Evolutionary conservation across 2,329 filamentous ascomycete genomes (phyloP).

Genomic region (Diaporthe vaccinii): DNA sequence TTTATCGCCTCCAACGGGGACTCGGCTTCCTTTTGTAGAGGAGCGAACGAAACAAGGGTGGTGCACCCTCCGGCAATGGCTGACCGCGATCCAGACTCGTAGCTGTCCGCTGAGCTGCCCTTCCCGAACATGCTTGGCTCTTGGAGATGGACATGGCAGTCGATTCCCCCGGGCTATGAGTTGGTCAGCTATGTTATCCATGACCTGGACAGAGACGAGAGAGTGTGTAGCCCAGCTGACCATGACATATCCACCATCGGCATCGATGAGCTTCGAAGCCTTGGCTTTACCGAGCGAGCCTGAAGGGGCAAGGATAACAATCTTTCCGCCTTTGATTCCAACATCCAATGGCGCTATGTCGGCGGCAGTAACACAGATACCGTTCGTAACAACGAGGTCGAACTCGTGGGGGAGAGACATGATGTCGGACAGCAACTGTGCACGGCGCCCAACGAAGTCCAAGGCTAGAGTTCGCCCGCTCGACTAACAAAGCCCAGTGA

Average conservation of each 20-base stretch:
- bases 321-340: conserved; percentile 58
- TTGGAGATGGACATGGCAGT: conserved; percentile 57
- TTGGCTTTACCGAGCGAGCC: conserved; percentile 49
- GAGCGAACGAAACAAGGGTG: conserved; percentile 70
- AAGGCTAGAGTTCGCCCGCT: neutral
- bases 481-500: neutral
- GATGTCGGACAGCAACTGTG: neutral
- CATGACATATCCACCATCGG: conserved; percentile 59
- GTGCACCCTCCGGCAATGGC: conserved; percentile 72
- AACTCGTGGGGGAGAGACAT: conserved; percentile 43
- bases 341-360: conserved; percentile 58
- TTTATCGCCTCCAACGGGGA: conserved; percentile 60
- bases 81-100: conserved; percentile 56
- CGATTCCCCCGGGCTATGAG: conserved; percentile 54
- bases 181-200: neutral
- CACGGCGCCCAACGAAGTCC: accelerated
- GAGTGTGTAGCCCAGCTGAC: conserved; percentile 38
- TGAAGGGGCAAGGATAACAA: conserved; percentile 55
- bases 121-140: conserved; percentile 54
- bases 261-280: conserved; percentile 54
- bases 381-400: conserved; percentile 59
- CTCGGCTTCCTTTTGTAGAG: conserved; percentile 61
- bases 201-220: neutral
- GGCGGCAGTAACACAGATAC: conserved; percentile 57
- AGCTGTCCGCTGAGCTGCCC: conserved; percentile 51